Base-by-base conservation (phyloP, 257 asterid species). In the Nicotiana undulata region DNA sequence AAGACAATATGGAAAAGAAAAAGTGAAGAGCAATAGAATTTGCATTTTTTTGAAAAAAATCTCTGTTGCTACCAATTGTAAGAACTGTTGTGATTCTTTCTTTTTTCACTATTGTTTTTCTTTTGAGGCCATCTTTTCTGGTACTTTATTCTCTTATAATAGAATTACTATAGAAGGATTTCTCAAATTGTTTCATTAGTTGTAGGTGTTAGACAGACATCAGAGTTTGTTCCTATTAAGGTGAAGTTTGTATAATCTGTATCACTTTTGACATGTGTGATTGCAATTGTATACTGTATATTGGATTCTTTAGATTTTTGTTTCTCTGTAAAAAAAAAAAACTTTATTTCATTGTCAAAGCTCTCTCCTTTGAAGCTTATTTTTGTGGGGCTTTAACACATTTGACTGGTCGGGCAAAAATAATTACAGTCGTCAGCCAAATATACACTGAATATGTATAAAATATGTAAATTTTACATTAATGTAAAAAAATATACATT, bases 1-100 rank as follows among this genome's bases (percentile, higher is more conserved):
- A 92, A 85, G 97, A 94, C 55, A 94, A 92, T 56, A 94, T 89
- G 96, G 94, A 91, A 85, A 82, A 88, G 56, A 83, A 83, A 61
- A 89, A 86, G 89, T 87, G 90, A 84, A 81, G 51, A 31, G 40
- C 40, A 64, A 70, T 56, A 76, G 31, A 70, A 55, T 44, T 56
- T 66, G 22, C 77, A 28, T 4, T 44, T 81, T 29, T 61, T 72
- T 4, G n/a, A 0, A 6, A 6, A 15, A 13, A 1, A 13, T 4
- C 5, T 9, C 46, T 32, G 16, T 53, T 20, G 64, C 18, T 37
- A 24, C 22, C 77, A 63, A 61, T 75, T 85, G 81, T 65, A 56
- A 76, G 52, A 76, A 56, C 11, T 53, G 18, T 76, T 55, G 65
- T 53, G 40, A 22, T 63, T 63, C 46, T 76, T 53, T 29, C 66